Evolutionary conservation across 805 yeast genomes (phyloP).

Genomic region (Blastobotrys parvus): DNA sequence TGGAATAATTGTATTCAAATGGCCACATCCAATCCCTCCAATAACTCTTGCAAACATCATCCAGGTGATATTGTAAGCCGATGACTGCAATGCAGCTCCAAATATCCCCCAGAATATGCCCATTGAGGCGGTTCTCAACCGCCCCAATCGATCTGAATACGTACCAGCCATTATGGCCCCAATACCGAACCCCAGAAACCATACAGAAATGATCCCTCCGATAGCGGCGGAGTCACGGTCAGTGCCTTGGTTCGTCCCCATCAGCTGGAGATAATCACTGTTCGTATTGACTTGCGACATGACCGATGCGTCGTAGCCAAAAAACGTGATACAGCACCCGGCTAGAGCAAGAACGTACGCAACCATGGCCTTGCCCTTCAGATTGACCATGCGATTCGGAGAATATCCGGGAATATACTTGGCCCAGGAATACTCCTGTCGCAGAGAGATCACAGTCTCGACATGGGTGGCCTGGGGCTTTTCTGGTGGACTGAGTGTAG

Average conservation of each 20-base stretch:
- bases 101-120: neutral
- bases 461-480: neutral
- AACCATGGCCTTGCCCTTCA: neutral
- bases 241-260: neutral
- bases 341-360: neutral
- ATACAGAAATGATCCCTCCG: neutral
- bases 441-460: neutral
- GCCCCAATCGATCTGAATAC: neutral
- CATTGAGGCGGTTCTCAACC: neutral
- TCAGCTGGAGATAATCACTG: neutral
- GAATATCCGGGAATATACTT: neutral
- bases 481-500: too few species aligned
- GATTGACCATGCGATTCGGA: neutral
- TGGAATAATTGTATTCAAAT: neutral
- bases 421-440: neutral
- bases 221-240: neutral
- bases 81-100: neutral
- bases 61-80: slow-evolving; percentile 1
- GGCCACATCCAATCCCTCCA: neutral
- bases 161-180: neutral
- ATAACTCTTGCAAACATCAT: slow-evolving; percentile 1
- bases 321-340: neutral
- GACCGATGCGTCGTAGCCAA: slow-evolving; percentile 1
- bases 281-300: neutral
- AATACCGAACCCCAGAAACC: slow-evolving; percentile 1